Evolutionary conservation across 73 alveolate species (phyloP), one percentile per base, ranked within the genome.

Genomic region (Paramecium pentaurelia): DNA sequence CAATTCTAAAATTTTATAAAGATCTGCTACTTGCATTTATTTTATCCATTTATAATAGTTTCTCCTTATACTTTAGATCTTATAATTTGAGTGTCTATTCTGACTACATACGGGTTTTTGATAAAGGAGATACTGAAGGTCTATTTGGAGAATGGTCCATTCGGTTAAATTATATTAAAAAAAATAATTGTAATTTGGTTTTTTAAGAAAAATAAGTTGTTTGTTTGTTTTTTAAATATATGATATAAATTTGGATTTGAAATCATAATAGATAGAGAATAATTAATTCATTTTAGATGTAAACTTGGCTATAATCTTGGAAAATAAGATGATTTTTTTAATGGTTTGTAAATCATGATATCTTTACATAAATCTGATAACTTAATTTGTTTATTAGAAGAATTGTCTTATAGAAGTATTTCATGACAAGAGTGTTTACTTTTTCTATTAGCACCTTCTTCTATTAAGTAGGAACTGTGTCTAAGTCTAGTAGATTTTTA

Each of bases 91-190:
- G 47, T 12, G 84, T 32, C 27, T 64, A 18, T 34, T 64, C 84
- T 11, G 84, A 64, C 28, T 28, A 64, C 47, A 32, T 28, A 32
- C 84, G 42, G 9, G 84, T 34, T 64, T 42, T 64, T 28, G 84
- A 64, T 12, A 64, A 34, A 6, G 84, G 84, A 32, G 84, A 64
- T 12, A 64, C 84, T 12, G 84, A 64, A 25, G 84, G 84, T 64
- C 84, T 40, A 64, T 64, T 64, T 32, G 84, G 84, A 64, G 84
- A 64, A 32, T 28, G 47, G 84, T 64, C 84, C 84, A 64, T 64
- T 64, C 84, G 10, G 84, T 64, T 64, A 64, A 64, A 64, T 64
- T 64, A 64, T 32, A 28, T 18, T 4, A 4, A 7, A 40, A 54
- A 54, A n/a, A 16, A 18, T 54, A n/a, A 54, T 54, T 8, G 36